phyloP scores from a whole-genome alignment of 176 grass and related monocot genomes.

The Stipa capillata region DNA sequence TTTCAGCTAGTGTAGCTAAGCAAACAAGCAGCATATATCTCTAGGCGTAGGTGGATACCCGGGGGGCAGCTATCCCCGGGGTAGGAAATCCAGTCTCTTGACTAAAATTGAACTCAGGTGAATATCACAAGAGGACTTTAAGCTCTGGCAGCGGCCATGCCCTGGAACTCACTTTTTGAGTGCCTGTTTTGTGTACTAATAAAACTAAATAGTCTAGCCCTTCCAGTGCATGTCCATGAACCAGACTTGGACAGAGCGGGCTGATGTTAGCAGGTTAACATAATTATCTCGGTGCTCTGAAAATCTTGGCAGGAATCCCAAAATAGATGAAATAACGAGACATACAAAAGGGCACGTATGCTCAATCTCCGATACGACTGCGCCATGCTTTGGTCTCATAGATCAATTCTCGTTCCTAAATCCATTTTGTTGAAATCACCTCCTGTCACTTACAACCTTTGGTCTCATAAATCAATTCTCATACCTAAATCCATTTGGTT shows the following conservation, averaged over 20 bases:
- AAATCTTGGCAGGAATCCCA: background rate
- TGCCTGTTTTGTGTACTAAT: background rate
- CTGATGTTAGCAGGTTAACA: background rate
- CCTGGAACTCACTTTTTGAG: background rate
- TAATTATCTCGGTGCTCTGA: background rate
- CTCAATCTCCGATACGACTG: background rate
- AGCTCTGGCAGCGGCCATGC: background rate
- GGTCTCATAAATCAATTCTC: background rate
- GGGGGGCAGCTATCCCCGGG: no score
- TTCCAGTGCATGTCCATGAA: background rate
- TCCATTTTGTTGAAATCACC: background rate
- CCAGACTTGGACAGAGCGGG: background rate
- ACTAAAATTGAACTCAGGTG: constrained; percentile 1
- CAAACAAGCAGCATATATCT: no score
- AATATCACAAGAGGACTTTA: background rate
- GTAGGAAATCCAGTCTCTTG: no score
- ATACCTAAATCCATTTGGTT: background rate
- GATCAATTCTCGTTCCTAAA: background rate
- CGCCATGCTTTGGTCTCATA: background rate
- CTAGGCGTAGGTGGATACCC: no score
- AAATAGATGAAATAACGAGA: background rate
- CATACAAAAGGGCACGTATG: background rate
- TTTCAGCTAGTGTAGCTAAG: no score
- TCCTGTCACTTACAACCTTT: background rate
- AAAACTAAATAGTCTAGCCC: background rate